Evolutionary conservation across 306 rosid species (phyloP).

Genomic region (Urtica urens): DNA sequence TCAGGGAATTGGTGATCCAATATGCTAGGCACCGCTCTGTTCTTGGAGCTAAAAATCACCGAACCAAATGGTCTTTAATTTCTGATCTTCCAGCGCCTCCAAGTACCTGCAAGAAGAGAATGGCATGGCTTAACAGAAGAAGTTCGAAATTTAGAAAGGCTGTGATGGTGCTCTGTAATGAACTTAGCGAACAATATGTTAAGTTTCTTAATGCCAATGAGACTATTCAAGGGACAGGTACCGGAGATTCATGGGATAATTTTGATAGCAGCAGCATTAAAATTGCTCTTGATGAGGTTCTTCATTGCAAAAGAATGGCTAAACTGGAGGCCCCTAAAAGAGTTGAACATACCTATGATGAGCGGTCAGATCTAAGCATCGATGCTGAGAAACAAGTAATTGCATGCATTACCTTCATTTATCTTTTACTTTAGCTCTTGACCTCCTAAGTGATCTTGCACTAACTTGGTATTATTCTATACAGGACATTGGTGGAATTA

Average conservation of each 20-base stretch:
- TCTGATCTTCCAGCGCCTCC: slow-evolving; percentile 79
- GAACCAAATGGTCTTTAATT: slow-evolving; percentile 56
- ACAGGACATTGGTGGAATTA: slow-evolving; percentile 31
- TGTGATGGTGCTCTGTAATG: slow-evolving; percentile 69
- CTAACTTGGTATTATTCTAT: slow-evolving; percentile 13
- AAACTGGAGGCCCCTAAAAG: slow-evolving; percentile 46
- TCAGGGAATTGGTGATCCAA: slow-evolving; percentile 75
- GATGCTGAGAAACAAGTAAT: slow-evolving; percentile 35
- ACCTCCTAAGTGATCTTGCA: background rate
- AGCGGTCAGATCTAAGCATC: slow-evolving; percentile 31
- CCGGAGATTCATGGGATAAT: slow-evolving; percentile 72
- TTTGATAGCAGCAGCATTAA: slow-evolving; percentile 46
- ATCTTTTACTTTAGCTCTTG: slow-evolving; percentile 13
- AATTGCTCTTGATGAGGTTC: slow-evolving; percentile 63
- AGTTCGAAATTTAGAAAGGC: slow-evolving; percentile 55
- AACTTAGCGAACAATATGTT: slow-evolving; percentile 57
- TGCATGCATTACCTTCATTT: background rate
- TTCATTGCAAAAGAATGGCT: slow-evolving; percentile 55
- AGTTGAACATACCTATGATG: slow-evolving; percentile 38
- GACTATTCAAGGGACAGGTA: slow-evolving; percentile 20
- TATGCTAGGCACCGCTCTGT: slow-evolving; percentile 70
- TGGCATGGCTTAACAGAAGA: slow-evolving; percentile 40
- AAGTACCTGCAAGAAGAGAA: slow-evolving; percentile 55
- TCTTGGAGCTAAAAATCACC: slow-evolving; percentile 62
- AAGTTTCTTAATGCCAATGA: slow-evolving; percentile 31